phyloP scores from a whole-genome alignment of 345 rosid genomes.

The Microthlaspi erraticum region DNA sequence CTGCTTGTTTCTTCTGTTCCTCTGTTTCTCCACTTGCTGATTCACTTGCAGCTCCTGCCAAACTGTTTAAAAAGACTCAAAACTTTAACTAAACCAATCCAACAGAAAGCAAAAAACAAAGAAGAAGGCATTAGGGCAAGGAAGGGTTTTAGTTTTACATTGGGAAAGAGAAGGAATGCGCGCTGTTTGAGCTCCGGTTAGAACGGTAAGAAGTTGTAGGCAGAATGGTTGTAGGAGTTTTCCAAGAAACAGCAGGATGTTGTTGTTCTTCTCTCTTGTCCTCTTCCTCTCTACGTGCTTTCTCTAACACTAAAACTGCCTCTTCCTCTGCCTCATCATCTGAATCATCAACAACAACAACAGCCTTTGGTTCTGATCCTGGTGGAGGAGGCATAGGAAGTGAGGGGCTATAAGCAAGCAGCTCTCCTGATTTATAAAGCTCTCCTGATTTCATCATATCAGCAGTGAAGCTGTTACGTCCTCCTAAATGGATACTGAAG shows the following conservation, averaged over 20 bases:
- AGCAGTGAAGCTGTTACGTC: conserved; percentile 56
- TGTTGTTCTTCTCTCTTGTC: conserved; percentile 38
- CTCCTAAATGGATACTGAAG: conserved; percentile 76
- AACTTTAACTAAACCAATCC: conserved; percentile 5
- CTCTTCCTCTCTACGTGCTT: conserved; percentile 14
- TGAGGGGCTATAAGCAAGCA: conserved; percentile 43
- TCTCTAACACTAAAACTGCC: conserved; percentile 20
- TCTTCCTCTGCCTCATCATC: not conserved
- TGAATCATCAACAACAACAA: conserved; percentile 22
- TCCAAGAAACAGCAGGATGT: conserved; percentile 40
- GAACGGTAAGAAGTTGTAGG: conserved; percentile 48
- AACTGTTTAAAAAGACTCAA: conserved; percentile 41
- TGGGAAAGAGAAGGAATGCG: conserved; percentile 60
- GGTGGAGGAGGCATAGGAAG: conserved; percentile 47
- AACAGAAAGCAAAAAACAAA: not conserved
- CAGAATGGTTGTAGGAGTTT: conserved; percentile 43
- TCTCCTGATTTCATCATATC: conserved; percentile 50
- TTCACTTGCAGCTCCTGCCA: conserved; percentile 40
- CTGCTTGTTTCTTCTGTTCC: conserved; percentile 38
- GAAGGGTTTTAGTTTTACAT: conserved; percentile 47
- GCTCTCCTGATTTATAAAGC: conserved; percentile 49
- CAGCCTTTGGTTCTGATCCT: conserved; percentile 13
- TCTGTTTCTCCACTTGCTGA: conserved; percentile 30
- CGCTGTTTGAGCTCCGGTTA: conserved; percentile 50
- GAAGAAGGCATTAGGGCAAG: not conserved